Percentiles rank a stretch among this genome's conserved stretches.
phyloP scores from a whole-genome alignment of 495 filamentous ascomycete species.

The Coniosporium apollinis region DNA sequence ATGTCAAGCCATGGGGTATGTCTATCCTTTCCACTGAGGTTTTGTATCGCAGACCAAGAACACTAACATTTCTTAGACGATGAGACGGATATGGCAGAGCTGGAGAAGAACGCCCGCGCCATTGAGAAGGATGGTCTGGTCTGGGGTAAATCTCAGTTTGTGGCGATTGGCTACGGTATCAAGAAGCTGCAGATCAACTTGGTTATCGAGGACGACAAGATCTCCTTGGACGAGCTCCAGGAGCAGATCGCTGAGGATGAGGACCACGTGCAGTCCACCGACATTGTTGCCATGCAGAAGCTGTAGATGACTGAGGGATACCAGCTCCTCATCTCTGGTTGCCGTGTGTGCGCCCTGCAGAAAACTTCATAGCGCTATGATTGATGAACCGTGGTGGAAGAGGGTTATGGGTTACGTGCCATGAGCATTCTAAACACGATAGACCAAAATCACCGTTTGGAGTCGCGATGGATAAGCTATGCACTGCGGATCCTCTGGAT shows the following conservation, averaged over 20 bases:
- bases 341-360: no score
- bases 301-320: conserved; percentile 44
- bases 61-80: conserved; percentile 42
- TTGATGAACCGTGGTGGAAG: no score
- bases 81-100: conserved; percentile 72
- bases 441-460: no score
- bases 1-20: conserved; percentile 98
- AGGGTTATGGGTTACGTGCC: background rate
- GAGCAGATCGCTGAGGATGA: conserved; percentile 73
- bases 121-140: conserved; percentile 90
- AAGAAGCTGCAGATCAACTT: conserved; percentile 99
- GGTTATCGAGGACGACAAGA: conserved; percentile 93
- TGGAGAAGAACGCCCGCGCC: conserved; percentile 67
- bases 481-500: no score
- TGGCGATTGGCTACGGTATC: conserved; percentile 88
- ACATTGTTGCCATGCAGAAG: conserved; percentile 89
- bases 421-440: background rate
- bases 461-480: no score
- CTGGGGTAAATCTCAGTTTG: conserved; percentile 86
- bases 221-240: conserved; percentile 78
- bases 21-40: conserved; percentile 15
- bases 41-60: no score
- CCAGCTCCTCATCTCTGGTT: no score
- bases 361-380: no score
- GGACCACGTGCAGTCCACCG: conserved; percentile 93